A percentile compares a stretch with the other conserved stretches of the same genome.
Evolutionary conservation across 1,139 yeast species (phyloP).

Genomic region (Suhomyces anneliseae): DNA sequence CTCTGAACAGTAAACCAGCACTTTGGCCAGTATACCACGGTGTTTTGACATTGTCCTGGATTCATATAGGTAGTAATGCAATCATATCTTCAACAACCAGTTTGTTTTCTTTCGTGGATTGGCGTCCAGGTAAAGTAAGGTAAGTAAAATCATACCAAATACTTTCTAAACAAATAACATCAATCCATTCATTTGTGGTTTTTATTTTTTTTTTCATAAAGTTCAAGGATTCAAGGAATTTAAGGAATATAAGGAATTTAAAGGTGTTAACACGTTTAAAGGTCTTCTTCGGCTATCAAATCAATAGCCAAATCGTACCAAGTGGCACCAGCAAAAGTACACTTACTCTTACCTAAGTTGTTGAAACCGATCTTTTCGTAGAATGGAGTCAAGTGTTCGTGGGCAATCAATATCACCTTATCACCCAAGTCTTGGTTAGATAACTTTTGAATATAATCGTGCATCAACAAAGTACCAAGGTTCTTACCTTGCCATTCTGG

Average conservation of each 20-base stretch:
- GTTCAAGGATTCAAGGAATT: not conserved
- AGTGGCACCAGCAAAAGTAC: constrained; percentile 56
- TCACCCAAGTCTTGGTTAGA: constrained; percentile 86
- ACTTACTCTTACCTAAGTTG: constrained; percentile 60
- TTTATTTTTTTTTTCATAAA: no score
- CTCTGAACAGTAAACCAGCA: no score
- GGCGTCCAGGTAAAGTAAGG: no score
- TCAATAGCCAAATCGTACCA: constrained; percentile 72
- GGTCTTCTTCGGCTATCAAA: constrained; percentile 60
- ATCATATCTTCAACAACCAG: no score
- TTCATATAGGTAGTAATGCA: no score
- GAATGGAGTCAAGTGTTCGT: constrained; percentile 66
- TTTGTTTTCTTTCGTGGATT: no score
- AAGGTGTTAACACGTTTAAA: not conserved
- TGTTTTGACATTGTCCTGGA: no score
- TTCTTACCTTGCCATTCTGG: constrained; percentile 80
- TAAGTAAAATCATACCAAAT: no score
- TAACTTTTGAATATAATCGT: constrained; percentile 88
- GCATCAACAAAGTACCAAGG: constrained; percentile 77
- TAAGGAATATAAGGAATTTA: not conserved
- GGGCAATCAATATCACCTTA: constrained; percentile 71
- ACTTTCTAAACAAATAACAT: no score
- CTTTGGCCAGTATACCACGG: no score
- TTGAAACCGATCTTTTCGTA: constrained; percentile 79
- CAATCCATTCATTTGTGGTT: no score